Base-by-base conservation (phyloP, 352 stramenopile species). In the Plasmopara muralis region DNA sequence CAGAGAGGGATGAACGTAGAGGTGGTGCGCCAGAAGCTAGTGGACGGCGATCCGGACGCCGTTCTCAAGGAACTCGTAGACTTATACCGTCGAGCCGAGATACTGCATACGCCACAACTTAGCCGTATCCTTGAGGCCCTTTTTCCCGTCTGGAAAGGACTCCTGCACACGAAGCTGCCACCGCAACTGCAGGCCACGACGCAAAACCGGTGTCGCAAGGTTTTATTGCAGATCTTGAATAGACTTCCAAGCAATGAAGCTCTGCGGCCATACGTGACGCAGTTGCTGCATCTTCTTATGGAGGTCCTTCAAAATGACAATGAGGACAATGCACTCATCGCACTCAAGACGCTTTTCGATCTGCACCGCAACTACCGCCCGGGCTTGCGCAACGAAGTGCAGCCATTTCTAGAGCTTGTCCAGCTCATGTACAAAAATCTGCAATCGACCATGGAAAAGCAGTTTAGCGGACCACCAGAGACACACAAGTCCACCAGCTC, bases 341-440 rank as follows among this genome's bases (percentile, higher is more conserved):
- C 87, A 50, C 70, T 98, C 40, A 87, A 95, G 55, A 97, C 97
- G 55, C 89, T 99, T 31, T 98, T 98, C 63, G 93, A 98, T 53
- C 66, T 99, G 51, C 95, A 98, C 69, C 97, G 97, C 55, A 97
- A 96, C 58, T 98, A 97, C 68, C 83, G 91, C 6, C 80, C 89
- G 0, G 75, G 70, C 7, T 72, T 97, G n/a, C 76, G 85, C 15
- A 88, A 86, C 38, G 80, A 98, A 58, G 93, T 98, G 42, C 84
- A 89, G 60, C 68, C 82, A 5, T 93, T 96, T 58, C 60, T 95
- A 9, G 82, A 93, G 41, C 72, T 95, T 44, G 85, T 95, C 9
- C 78, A 92, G 59, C 83, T 91, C 55, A 91, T 95, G 81, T 95
- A 95, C 67, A 92, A 89, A 67, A 92, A 92, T 51, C 56, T 95